phyloP scores from a whole-genome alignment of 176 grass and related monocot species.

The Thinopyrum elongatum region DNA sequence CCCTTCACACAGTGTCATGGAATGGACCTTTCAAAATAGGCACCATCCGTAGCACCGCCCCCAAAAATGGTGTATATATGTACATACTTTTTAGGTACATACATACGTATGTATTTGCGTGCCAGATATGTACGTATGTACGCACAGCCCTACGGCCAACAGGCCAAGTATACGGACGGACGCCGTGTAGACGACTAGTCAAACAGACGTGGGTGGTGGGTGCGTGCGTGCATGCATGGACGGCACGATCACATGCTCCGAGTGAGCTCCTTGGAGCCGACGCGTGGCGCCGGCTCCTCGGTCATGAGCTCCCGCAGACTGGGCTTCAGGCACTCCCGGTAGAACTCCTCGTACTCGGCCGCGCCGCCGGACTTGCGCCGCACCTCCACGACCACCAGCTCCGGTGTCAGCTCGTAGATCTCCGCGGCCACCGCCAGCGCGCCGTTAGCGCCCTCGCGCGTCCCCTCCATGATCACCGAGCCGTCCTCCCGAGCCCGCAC shows the following conservation, averaged over 20 bases:
- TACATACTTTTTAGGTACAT: not conserved
- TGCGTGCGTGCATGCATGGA: not conserved
- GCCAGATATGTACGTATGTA: conserved; percentile 2
- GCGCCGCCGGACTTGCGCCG: conserved; percentile 73
- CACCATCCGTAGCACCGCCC: conserved; percentile 11
- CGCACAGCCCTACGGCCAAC: not conserved
- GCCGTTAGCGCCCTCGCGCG: conserved; percentile 81
- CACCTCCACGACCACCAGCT: conserved; percentile 79
- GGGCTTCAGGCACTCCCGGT: conserved; percentile 56
- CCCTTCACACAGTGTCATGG: not conserved
- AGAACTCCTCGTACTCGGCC: conserved; percentile 93
- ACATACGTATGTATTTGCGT: not conserved
- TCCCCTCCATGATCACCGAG: conserved; percentile 74
- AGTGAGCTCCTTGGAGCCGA: not conserved
- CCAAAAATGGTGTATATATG: not conserved
- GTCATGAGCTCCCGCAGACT: conserved; percentile 46
- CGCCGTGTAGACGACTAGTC: not conserved
- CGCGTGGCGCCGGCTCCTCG: conserved; percentile 11
- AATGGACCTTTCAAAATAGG: conserved; percentile 12
- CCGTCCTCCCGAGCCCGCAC: conserved; percentile 64
- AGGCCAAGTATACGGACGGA: not conserved
- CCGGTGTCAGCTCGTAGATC: conserved; percentile 89
- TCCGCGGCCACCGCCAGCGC: conserved; percentile 70
- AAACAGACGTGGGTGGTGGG: not conserved
- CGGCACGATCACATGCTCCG: conserved; percentile 28